A percentile compares a stretch with the other conserved stretches of the same genome.
These are phyloP conservation scores for Nannochloropsis oceanica DNA, from an alignment of 108 stramenopile species.

Conservation along the genomic window DNA sequence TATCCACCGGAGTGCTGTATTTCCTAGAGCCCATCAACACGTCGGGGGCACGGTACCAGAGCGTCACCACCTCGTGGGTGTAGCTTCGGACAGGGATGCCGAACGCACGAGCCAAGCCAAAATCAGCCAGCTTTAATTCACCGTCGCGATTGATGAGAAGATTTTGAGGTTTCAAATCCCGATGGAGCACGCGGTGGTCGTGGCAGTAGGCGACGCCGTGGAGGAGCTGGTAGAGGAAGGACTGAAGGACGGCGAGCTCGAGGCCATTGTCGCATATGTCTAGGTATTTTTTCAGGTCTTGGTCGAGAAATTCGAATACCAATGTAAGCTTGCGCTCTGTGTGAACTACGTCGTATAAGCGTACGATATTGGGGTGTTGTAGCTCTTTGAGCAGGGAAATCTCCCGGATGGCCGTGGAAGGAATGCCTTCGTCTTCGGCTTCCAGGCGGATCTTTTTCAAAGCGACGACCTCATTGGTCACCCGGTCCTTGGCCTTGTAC, in stretches of 20 bases:
- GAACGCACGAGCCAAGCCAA: conserved; percentile 94
- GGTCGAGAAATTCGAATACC: conserved; percentile 98
- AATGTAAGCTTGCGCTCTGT: conserved; percentile 82
- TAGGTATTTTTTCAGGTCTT: conserved; percentile 90
- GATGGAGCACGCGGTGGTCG: conserved; percentile 81
- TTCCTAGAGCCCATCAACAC: conserved; percentile 86
- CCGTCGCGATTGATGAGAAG: conserved; percentile 87
- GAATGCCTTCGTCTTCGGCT: conserved; percentile 47
- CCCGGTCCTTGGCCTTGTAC: conserved; percentile 77
- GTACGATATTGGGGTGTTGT: conserved; percentile 47
- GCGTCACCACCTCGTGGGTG: conserved; percentile 70
- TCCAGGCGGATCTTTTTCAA: conserved; percentile 67
- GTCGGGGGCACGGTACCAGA: conserved; percentile 98
- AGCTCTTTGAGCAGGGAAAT: conserved; percentile 49
- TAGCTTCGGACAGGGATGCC: conserved; percentile 81
- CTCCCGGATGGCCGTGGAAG: conserved; percentile 48
- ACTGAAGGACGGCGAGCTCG: conserved; percentile 70
- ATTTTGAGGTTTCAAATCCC: conserved; percentile 80
- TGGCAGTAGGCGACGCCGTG: conserved; percentile 97
- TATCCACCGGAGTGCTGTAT: conserved; percentile 95
- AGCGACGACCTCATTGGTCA: conserved; percentile 84
- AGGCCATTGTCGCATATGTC: conserved; percentile 78
- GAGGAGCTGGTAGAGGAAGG: conserved; percentile 89
- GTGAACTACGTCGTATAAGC: conserved; percentile 94
- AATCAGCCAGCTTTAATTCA: conserved; percentile 96